A percentile compares a stretch with the other conserved stretches of the same genome.
Evolutionary conservation across 2,329 filamentous ascomycete genomes (phyloP).

Genomic region (Curvularia eragrostidis): DNA sequence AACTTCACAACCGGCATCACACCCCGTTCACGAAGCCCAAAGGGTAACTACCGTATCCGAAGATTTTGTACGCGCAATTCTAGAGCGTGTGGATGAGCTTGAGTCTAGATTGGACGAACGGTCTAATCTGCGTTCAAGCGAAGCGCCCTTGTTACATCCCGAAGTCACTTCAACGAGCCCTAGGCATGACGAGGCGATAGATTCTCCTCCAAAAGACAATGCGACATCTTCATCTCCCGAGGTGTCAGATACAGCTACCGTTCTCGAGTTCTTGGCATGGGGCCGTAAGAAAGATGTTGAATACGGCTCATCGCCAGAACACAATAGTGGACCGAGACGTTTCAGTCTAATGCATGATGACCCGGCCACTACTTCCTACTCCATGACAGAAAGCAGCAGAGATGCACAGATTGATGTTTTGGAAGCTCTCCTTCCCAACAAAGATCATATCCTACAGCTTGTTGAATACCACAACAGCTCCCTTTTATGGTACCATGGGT

Average conservation of each 20-base stretch:
- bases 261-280: conserved; percentile 59
- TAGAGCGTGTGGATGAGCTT: conserved; percentile 35
- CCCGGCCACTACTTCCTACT: background rate
- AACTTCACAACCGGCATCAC: background rate
- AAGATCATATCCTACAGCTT: conserved; percentile 24
- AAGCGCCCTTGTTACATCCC: background rate
- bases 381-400: conserved; percentile 13
- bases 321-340: conserved; percentile 22
- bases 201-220: background rate
- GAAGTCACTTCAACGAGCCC: conserved; percentile 5
- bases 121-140: background rate
- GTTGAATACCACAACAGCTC: conserved; percentile 47
- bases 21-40: conserved; percentile 4
- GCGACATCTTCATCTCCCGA: background rate
- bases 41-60: background rate
- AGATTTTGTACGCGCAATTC: conserved; percentile 27
- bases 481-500: conserved; percentile 49
- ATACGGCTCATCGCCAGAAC: conserved; percentile 18
- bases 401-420: conserved; percentile 35
- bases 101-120: conserved; percentile 25
- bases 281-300: conserved; percentile 53
- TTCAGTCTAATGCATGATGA: conserved; percentile 6
- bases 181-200: conserved; percentile 19
- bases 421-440: conserved; percentile 41
- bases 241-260: conserved; percentile 52